These are phyloP conservation scores for Pichia kudriavzevii DNA, from an alignment of 1,139 yeast species.

Conservation along the genomic window DNA sequence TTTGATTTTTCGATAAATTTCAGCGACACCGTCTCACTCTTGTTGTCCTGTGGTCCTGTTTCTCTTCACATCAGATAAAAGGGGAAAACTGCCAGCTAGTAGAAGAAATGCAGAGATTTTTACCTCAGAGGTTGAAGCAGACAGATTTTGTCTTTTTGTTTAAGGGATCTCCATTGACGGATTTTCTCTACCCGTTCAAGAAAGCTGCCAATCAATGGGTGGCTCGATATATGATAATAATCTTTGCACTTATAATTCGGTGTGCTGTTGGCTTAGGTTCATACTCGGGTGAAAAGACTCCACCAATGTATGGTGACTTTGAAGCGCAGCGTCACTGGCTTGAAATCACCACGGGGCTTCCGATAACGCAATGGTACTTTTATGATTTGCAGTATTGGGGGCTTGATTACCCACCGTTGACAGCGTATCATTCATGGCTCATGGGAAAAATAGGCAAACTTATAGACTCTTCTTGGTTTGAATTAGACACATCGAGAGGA, in stretches of 20 bases:
- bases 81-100: no score
- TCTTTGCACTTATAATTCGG: slow-evolving; percentile 68
- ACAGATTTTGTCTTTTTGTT: slow-evolving; percentile 26
- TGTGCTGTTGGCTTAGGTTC: slow-evolving; percentile 87
- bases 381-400: slow-evolving; percentile 94
- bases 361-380: slow-evolving; percentile 76
- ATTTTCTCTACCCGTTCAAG: slow-evolving; percentile 51
- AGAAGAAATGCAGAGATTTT: no score
- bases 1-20: no score
- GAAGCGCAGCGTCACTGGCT: slow-evolving; percentile 99
- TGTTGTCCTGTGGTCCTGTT: no score
- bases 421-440: slow-evolving; percentile 86
- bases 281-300: slow-evolving; percentile 60
- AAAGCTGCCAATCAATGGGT: slow-evolving; percentile 87
- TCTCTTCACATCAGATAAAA: no score
- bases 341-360: slow-evolving; percentile 77
- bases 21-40: no score
- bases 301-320: slow-evolving; percentile 89
- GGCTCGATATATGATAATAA: slow-evolving; percentile 67
- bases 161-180: slow-evolving; percentile 44
- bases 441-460: slow-evolving; percentile 66
- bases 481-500: slow-evolving; percentile 65
- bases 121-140: no score
- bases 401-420: slow-evolving; percentile 91
- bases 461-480: slow-evolving; percentile 69